Base-by-base conservation (phyloP, 805 yeast species). In the Komagataella ulmi region DNA sequence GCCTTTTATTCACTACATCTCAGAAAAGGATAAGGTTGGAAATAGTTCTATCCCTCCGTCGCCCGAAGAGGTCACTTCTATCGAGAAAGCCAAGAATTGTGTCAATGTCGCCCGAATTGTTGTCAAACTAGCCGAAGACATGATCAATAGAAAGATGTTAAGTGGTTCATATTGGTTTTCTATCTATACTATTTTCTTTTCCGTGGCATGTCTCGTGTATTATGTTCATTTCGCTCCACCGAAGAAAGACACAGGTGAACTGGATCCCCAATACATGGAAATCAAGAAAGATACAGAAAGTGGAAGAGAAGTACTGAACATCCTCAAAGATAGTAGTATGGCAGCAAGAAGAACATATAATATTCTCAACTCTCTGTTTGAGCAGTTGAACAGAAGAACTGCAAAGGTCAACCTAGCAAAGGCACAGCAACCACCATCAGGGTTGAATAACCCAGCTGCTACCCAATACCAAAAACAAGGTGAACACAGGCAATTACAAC, bases 161-260 rank as follows among this genome's bases (percentile, higher is more conserved):
- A 79, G 82, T 56, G 96, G 96, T 0, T 85, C 93, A 2, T 90
- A 89, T 61, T 88, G 96, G 96, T 89, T 88, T 61, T 81, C 93
- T 6, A 85, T 86, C 61, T 89, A 89, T 64, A 87, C 96, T 0
- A 83, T 89, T 4, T 89, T 88, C 63, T 88, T 87, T 66, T 82
- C 95, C 2, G 88, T 88, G 54, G 95, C 96, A 0, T 85, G 95
- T 60, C 71, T 88, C 58, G 85, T 87, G 17, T 87, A 83, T 60
- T 88, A 88, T 62, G 84, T 79, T 52, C 91, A 86, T 64, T 68
- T 66, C 58, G 69, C 70, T 6, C 70, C 72, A 10, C 61, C 65
- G 12, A 48, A 56, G 8, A 59, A 59, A 44, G 51, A 58, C 24
- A 59, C 58, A 17, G 77, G 76, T 51, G 68, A 70, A 18, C 66